phyloP scores from a whole-genome alignment of 2,329 filamentous ascomycete species.

The Tricladium varicosporioides region DNA sequence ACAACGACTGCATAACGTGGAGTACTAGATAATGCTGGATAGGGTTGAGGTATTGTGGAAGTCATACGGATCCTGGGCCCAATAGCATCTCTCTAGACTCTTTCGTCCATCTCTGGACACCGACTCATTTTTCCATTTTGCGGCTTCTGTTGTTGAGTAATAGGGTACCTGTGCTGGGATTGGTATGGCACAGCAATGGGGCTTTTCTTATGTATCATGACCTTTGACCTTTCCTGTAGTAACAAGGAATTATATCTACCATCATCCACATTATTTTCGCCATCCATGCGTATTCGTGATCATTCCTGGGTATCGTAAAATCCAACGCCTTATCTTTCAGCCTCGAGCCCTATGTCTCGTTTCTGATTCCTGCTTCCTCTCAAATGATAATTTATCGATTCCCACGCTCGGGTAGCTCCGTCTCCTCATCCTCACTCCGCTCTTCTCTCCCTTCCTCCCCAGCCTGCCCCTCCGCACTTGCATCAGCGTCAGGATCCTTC shows the following conservation, averaged over 20 bases:
- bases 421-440: conserved; percentile 17
- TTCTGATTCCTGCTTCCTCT: conserved; percentile 2
- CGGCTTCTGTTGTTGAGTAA: conserved; percentile 25
- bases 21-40: conserved; percentile 25
- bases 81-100: conserved; percentile 21
- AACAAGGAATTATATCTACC: conserved; percentile 46
- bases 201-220: conserved; percentile 35
- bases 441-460: conserved; percentile 29
- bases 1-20: conserved; percentile 32
- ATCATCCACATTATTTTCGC: conserved; percentile 5
- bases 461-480: conserved; percentile 29
- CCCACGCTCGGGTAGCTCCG: conserved; percentile 15
- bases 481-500: conserved; percentile 51
- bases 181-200: conserved; percentile 15
- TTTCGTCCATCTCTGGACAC: conserved; percentile 8
- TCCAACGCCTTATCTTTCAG: conserved; percentile 21
- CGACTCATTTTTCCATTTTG: conserved; percentile 16
- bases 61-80: conserved; percentile 19
- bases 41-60: conserved; percentile 18
- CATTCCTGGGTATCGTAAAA: conserved; percentile 27
- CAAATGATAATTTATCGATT: background rate
- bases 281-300: conserved; percentile 5
- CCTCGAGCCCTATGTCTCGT: background rate
- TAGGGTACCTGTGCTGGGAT: conserved; percentile 24
- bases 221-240: conserved; percentile 24